These are phyloP conservation scores for Hortaea sp. DNA, from an alignment of 2,329 filamentous ascomycete species.

Conservation along the genomic window DNA sequence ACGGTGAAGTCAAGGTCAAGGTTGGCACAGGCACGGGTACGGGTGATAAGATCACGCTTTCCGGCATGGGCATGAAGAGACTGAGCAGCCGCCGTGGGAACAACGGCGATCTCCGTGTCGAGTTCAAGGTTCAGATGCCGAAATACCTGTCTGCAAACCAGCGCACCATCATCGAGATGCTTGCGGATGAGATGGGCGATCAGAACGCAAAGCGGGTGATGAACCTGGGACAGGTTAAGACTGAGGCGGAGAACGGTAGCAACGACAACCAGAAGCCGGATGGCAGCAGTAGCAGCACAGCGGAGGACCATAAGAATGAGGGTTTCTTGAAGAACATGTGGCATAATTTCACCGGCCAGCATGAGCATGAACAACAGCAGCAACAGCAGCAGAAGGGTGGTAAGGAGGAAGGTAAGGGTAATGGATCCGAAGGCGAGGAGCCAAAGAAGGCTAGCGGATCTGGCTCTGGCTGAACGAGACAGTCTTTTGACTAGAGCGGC, in stretches of 20 bases:
- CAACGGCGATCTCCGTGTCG: slow-evolving; percentile 77
- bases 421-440: slow-evolving; percentile 17
- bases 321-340: slow-evolving; percentile 88
- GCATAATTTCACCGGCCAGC: slow-evolving; percentile 80
- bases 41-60: slow-evolving; percentile 80
- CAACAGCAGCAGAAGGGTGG: slow-evolving; percentile 8
- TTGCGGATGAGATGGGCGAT: slow-evolving; percentile 92
- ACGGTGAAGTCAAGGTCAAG: slow-evolving; percentile 82
- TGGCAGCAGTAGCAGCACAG: slow-evolving; percentile 6
- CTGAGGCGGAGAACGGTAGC: slow-evolving; percentile 28
- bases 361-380: slow-evolving; percentile 20
- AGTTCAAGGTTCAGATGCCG: slow-evolving; percentile 92
- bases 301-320: slow-evolving; percentile 60
- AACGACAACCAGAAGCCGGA: background rate
- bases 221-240: slow-evolving; percentile 49
- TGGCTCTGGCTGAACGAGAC: slow-evolving; percentile 11
- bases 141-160: slow-evolving; percentile 90
- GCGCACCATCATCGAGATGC: slow-evolving; percentile 84
- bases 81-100: slow-evolving; percentile 56
- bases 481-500: too few relatives aligned
- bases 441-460: slow-evolving; percentile 26
- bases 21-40: slow-evolving; percentile 85
- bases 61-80: slow-evolving; percentile 89
- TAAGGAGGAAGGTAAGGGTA: slow-evolving; percentile 11
- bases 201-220: slow-evolving; percentile 86